Percentiles rank a stretch among this genome's conserved stretches.
These are phyloP conservation scores for Scleromitrula shiraiana DNA, from an alignment of 2,329 filamentous ascomycete species.

Conservation along the genomic window DNA sequence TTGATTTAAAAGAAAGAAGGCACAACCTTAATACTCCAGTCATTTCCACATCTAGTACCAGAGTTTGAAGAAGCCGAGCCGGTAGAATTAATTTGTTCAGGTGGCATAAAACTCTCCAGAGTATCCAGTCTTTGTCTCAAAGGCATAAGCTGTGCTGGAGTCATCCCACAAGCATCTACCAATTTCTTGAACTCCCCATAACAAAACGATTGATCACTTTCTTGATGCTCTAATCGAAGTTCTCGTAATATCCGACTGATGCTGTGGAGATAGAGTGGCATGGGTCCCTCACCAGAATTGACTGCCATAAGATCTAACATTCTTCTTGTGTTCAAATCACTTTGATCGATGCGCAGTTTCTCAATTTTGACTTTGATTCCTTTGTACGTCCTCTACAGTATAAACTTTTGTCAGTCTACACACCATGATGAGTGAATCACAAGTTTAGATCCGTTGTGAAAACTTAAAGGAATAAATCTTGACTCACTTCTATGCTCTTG, in stretches of 20 bases:
- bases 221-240: slow-evolving; percentile 37
- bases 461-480: background rate
- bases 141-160: slow-evolving; percentile 42
- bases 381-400: slow-evolving; percentile 30
- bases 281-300: slow-evolving; percentile 28
- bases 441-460: background rate
- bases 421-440: background rate
- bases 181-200: slow-evolving; percentile 36
- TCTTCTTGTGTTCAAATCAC: slow-evolving; percentile 41
- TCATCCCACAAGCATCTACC: slow-evolving; percentile 35
- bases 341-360: slow-evolving; percentile 38
- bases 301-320: slow-evolving; percentile 50
- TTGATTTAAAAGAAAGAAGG: background rate
- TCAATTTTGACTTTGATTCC: slow-evolving; percentile 37
- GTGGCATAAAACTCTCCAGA: slow-evolving; percentile 55
- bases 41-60: slow-evolving; percentile 8
- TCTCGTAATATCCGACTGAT: slow-evolving; percentile 42
- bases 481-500: slow-evolving; percentile 30
- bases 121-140: slow-evolving; percentile 53
- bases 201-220: slow-evolving; percentile 31
- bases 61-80: background rate
- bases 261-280: slow-evolving; percentile 45
- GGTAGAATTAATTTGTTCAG: slow-evolving; percentile 12
- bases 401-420: background rate
- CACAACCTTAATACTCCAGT: slow-evolving; percentile 19